Base-by-base conservation (phyloP, 495 filamentous ascomycete species). In the Daldinia loculata region DNA sequence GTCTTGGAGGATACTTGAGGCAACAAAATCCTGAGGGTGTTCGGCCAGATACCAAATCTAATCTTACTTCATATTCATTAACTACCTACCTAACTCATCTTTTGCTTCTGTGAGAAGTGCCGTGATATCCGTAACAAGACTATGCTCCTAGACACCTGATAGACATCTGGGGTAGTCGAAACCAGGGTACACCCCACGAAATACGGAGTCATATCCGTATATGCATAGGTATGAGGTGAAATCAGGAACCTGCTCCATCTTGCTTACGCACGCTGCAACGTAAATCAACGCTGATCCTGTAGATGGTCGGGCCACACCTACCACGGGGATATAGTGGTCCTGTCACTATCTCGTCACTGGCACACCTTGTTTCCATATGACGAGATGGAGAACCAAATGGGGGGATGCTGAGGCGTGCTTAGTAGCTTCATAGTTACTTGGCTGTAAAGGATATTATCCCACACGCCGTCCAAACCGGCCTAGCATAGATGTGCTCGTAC, bases 201-300 rank as follows among this genome's bases (percentile, higher is more conserved):
- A 2, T n/a, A 30, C 56, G 48, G 26, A 50, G 19, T 43, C 56
- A 50, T 26, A 19, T 22, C 17, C 34, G 17, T 69, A 41, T 17
- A 15, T 62, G 22, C 12, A n/a, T 14, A 52, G 7, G 17, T 53
- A 29, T 53, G 50, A 53, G 50, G 50, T 15, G 50, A 50, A 61
- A 51, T 34, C 60, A 53, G 38, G 38, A 43, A 58, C 60, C 29
- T 61, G 30, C 58, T 24, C 30, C 39, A 56, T 60, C 53, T 67
- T 61, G 64, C 69, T 72, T 68, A 72, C 69, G 64, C 64, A 68
- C 12, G 55, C 64, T 60, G 63, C 63, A 59, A 67, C 63, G 48
- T 38, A 63, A 52, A 64, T 52, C 69, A 68, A 6, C 48, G 69
- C 36, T 50, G 60, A 72, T 67, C 59, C 48, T 50, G 38, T 51